phyloP scores from a whole-genome alignment of 1,139 yeast genomes.

The Yamadazyma epiphylla region DNA sequence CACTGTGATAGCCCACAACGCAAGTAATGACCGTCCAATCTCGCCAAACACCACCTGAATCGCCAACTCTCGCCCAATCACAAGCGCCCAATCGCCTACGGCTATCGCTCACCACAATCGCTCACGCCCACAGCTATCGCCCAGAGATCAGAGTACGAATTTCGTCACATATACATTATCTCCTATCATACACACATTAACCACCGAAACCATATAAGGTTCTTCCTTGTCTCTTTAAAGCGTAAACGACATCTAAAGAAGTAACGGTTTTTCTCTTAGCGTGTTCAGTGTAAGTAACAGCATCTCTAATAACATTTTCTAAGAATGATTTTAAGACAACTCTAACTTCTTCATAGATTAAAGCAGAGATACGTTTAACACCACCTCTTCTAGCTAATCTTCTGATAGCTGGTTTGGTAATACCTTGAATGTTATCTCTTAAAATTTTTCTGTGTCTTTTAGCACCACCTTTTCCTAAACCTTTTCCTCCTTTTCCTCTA shows the following conservation, averaged over 20 bases:
- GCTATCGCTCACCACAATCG: too few species aligned
- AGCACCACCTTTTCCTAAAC: constrained; percentile 99
- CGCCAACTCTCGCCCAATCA: too few species aligned
- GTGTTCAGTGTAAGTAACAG: constrained; percentile 99
- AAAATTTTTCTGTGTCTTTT: constrained; percentile 99
- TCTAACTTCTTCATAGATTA: constrained; percentile 98
- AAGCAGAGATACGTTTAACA: constrained; percentile 99
- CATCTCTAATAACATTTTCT: constrained; percentile 97
- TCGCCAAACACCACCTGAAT: too few species aligned
- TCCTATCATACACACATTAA: constrained; percentile 35
- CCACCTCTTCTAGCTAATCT: constrained; percentile 99
- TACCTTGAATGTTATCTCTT: constrained; percentile 99
- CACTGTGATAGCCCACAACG: too few species aligned
- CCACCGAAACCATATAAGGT: constrained; percentile 99
- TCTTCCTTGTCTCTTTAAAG: constrained; percentile 99
- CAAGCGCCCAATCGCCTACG: too few species aligned
- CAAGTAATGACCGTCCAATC: too few species aligned
- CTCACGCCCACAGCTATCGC: too few species aligned
- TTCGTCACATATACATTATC: constrained; percentile 8
- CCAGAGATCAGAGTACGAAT: too few species aligned
- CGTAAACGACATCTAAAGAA: constrained; percentile 97
- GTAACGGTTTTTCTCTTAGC: constrained; percentile 99
- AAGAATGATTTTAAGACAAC: constrained; percentile 93
- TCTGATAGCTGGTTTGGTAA: constrained; percentile 99
- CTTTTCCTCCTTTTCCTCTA: constrained; percentile 99